Conservation (phyloP, 345 rosid genomes). For the Camelina hispida region DNA sequence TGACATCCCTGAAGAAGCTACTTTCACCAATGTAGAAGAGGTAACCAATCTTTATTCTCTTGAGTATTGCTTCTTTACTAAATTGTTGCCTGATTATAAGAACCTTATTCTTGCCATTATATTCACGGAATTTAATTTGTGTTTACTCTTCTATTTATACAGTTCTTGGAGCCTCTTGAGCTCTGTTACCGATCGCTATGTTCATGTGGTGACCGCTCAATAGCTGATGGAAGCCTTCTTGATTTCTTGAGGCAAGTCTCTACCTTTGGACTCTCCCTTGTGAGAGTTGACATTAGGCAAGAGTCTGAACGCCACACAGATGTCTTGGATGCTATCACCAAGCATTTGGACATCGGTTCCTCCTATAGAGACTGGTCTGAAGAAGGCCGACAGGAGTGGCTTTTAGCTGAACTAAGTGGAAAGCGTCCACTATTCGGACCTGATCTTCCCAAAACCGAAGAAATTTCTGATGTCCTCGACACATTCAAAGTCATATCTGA, state of each 20-base stretch:
- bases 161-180: slow-evolving; percentile 99
- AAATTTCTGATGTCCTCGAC: slow-evolving; percentile 86
- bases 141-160: slow-evolving; percentile 24
- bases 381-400: slow-evolving; percentile 84
- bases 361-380: slow-evolving; percentile 96
- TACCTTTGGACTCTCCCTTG: slow-evolving; percentile 94
- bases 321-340: slow-evolving; percentile 91
- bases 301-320: slow-evolving; percentile 98
- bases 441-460: slow-evolving; percentile 94
- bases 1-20: slow-evolving; percentile 80
- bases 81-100: slow-evolving; percentile 10
- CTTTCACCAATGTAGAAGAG: slow-evolving; percentile 86
- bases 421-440: slow-evolving; percentile 94
- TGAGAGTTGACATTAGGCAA: slow-evolving; percentile 94
- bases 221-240: slow-evolving; percentile 99
- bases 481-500: slow-evolving; percentile 85
- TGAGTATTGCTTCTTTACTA: not conserved
- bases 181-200: slow-evolving; percentile 94
- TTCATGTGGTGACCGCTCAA: slow-evolving; percentile 85
- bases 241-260: slow-evolving; percentile 98
- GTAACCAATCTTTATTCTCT: slow-evolving; percentile 41
- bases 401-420: slow-evolving; percentile 84
- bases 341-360: slow-evolving; percentile 83
- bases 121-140: not conserved
- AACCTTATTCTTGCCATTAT: not conserved